A percentile compares a stretch with the other conserved stretches of the same genome.
Evolutionary conservation across 2,329 filamentous ascomycete species (phyloP).

Genomic region (Penicillium sp.): DNA sequence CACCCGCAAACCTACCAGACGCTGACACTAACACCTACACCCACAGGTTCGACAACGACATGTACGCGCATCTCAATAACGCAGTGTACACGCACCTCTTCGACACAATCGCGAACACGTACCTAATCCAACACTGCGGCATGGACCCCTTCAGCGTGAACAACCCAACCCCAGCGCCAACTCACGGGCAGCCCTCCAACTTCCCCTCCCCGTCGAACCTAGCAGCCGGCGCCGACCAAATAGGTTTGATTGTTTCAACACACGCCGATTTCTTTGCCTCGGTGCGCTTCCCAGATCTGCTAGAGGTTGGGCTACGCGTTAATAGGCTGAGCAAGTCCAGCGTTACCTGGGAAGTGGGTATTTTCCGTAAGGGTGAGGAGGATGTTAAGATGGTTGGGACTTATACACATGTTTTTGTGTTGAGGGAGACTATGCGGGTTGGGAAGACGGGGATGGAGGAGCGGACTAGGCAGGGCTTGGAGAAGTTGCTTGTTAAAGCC

Average conservation of each 20-base stretch:
- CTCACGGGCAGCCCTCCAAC: conserved; percentile 12
- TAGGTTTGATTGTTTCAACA: conserved; percentile 81
- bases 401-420: conserved; percentile 87
- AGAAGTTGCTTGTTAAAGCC: conserved; percentile 51
- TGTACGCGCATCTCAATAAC: conserved; percentile 94
- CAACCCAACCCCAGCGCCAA: conserved; percentile 19
- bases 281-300: conserved; percentile 75
- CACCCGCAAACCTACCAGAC: background rate
- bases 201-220: background rate
- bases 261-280: conserved; percentile 83
- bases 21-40: background rate
- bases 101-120: conserved; percentile 87
- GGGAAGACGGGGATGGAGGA: conserved; percentile 54
- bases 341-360: conserved; percentile 83
- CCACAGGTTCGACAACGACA: conserved; percentile 83
- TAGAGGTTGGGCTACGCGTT: conserved; percentile 79
- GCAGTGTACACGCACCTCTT: conserved; percentile 83
- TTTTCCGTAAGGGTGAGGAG: conserved; percentile 74
- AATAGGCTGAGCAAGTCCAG: conserved; percentile 82
- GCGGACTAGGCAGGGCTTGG: conserved; percentile 53
- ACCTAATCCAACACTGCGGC: conserved; percentile 75
- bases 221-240: conserved; percentile 54
- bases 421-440: conserved; percentile 69
- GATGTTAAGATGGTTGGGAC: conserved; percentile 80
- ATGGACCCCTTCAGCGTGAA: conserved; percentile 66